phyloP scores from a whole-genome alignment of 768 basidiomycete species.

The Antrodiella citrinella region DNA sequence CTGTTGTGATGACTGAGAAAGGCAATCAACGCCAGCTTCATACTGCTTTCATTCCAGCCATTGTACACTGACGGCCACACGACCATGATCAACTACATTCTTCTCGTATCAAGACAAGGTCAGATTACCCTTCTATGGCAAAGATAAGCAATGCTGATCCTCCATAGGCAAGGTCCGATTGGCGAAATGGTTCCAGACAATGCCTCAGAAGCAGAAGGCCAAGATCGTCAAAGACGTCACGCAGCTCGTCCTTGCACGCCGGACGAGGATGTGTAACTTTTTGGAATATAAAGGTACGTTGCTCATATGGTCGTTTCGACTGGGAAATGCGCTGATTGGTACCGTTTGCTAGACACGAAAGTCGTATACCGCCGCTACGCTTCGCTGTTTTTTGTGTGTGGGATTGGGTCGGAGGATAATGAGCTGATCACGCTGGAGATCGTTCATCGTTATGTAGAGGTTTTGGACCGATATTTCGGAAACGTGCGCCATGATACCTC shows the following conservation, averaged over 20 bases:
- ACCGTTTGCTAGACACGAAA: slow-evolving; percentile 53
- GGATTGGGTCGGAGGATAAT: slow-evolving; percentile 78
- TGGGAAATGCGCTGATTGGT: slow-evolving; percentile 14
- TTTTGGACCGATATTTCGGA: slow-evolving; percentile 79
- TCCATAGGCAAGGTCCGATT: slow-evolving; percentile 80
- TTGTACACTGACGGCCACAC: background rate
- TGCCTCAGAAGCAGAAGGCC: slow-evolving; percentile 70
- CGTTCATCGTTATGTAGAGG: slow-evolving; percentile 90
- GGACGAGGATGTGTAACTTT: slow-evolving; percentile 92
- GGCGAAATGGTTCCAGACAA: slow-evolving; percentile 92
- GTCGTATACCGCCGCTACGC: slow-evolving; percentile 95
- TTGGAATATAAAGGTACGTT: slow-evolving; percentile 87
- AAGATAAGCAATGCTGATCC: background rate
- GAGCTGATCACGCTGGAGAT: slow-evolving; percentile 89
- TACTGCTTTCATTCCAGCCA: background rate
- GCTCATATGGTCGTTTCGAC: background rate
- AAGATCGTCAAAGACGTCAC: slow-evolving; percentile 97
- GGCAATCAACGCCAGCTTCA: background rate
- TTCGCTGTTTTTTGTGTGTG: slow-evolving; percentile 90
- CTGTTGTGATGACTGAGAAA: background rate
- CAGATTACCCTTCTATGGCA: slow-evolving; percentile 5
- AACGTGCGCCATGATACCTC: slow-evolving; percentile 43
- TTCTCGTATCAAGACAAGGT: slow-evolving; percentile 92
- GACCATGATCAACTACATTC: slow-evolving; percentile 82
- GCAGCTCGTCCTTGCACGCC: slow-evolving; percentile 80